Percentiles rank a stretch among this genome's conserved stretches.
These are phyloP conservation scores for Wickerhamiella nectarea DNA, from an alignment of 805 yeast genomes.

Conservation along the genomic window DNA sequence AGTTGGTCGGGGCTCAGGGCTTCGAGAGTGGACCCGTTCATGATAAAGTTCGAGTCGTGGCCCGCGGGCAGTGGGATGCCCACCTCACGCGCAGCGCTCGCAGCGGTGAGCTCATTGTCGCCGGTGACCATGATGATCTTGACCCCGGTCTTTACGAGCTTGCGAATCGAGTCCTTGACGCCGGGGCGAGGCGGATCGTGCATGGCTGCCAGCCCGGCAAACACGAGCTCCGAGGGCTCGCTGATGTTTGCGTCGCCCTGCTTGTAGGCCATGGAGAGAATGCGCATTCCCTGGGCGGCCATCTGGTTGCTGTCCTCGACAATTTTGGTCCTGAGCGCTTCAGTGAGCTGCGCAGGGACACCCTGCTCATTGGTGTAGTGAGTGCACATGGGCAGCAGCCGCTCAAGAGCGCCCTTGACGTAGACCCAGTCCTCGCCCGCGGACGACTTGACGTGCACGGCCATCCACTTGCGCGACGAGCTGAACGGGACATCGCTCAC, in stretches of 20 bases:
- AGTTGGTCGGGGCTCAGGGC: conserved; percentile 56
- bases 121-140: conserved; percentile 97
- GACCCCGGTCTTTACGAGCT: conserved; percentile 81
- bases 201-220: conserved; percentile 87
- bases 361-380: conserved; percentile 45
- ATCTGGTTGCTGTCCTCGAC: conserved; percentile 41
- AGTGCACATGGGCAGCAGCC: conserved; percentile 47
- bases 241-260: conserved; percentile 78
- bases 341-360: conserved; percentile 43
- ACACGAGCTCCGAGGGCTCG: conserved; percentile 48
- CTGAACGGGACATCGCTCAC: conserved; percentile 70
- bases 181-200: conserved; percentile 94
- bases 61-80: conserved; percentile 49
- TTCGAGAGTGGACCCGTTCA: conserved; percentile 78
- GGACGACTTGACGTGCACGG: conserved; percentile 54
- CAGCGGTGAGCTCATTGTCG: conserved; percentile 40
- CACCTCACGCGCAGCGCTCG: conserved; percentile 38
- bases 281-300: conserved; percentile 77
- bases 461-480: conserved; percentile 79
- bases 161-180: conserved; percentile 60
- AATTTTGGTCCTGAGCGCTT: conserved; percentile 35
- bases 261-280: conserved; percentile 62
- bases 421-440: conserved; percentile 42
- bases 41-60: conserved; percentile 45
- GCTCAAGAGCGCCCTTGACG: conserved; percentile 88